Evolutionary conservation across 176 grass and related monocot genomes (phyloP).

Genomic region (Pontederia crassipes): DNA sequence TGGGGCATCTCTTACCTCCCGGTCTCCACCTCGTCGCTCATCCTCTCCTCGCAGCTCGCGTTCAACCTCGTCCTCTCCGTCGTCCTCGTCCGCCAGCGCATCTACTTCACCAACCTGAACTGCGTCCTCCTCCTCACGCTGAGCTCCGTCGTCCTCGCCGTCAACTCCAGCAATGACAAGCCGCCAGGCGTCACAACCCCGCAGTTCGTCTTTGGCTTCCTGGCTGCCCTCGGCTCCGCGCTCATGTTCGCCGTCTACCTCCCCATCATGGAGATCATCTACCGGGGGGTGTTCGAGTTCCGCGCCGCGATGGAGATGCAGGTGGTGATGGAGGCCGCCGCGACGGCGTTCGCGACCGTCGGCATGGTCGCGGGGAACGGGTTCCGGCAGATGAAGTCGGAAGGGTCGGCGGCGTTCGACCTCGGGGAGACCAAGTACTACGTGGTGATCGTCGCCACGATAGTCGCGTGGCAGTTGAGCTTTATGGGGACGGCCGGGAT

Average conservation of each 20-base stretch:
- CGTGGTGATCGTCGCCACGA: conserved; percentile 36
- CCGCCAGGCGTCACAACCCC: conserved; percentile 34
- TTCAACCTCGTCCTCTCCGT: conserved; percentile 78
- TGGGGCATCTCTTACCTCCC: conserved; percentile 80
- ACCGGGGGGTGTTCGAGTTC: conserved; percentile 48
- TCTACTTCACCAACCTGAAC: conserved; percentile 84
- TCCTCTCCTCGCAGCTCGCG: conserved; percentile 81
- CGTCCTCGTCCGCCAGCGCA: conserved; percentile 61
- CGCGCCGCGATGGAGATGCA: conserved; percentile 79
- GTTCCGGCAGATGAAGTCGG: neutral
- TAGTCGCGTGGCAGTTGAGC: conserved; percentile 75
- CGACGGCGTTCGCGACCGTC: conserved; percentile 52
- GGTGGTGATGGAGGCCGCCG: conserved; percentile 76
- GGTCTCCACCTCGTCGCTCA: conserved; percentile 79
- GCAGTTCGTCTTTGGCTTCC: conserved; percentile 52
- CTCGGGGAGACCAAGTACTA: conserved; percentile 43
- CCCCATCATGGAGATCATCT: conserved; percentile 74
- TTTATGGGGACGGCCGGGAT: conserved; percentile 85
- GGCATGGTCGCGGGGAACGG: conserved; percentile 38
- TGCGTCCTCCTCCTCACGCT: conserved; percentile 76
- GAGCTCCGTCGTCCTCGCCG: conserved; percentile 44
- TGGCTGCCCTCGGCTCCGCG: conserved; percentile 68
- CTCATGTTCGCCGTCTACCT: conserved; percentile 74
- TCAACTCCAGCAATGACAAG: conserved; percentile 24
- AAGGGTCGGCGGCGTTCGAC: conserved; percentile 48